These are phyloP conservation scores for Verticillium longisporum DNA, from an alignment of 2,329 filamentous ascomycete genomes.

Conservation along the genomic window DNA sequence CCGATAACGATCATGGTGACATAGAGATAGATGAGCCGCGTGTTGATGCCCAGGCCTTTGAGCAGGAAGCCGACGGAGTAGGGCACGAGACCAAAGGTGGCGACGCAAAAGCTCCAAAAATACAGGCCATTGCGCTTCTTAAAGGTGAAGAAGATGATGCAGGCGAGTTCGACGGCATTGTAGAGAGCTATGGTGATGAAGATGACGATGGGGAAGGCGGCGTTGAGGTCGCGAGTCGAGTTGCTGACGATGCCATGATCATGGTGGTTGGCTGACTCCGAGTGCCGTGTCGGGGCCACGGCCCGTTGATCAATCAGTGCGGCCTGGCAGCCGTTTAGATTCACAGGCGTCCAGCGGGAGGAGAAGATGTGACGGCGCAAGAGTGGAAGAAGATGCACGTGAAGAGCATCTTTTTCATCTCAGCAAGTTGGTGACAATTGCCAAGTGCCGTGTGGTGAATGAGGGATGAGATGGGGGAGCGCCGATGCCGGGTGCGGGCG, in stretches of 20 bases:
- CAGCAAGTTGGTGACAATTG: no score
- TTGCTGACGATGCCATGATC: slow-evolving; percentile 3
- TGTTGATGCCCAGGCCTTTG: slow-evolving; percentile 19
- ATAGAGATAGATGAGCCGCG: slow-evolving; percentile 8
- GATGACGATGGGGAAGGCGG: slow-evolving; percentile 11
- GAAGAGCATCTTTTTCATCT: not conserved
- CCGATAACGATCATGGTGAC: slow-evolving; percentile 33
- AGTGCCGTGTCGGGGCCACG: not conserved
- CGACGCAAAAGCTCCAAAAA: slow-evolving; percentile 29
- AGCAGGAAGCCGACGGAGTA: slow-evolving; percentile 38
- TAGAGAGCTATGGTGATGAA: slow-evolving; percentile 24
- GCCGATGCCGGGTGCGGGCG: not conserved
- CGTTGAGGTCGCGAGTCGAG: not conserved
- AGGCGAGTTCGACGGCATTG: slow-evolving; percentile 27
- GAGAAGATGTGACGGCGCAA: not conserved
- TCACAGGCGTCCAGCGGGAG: not conserved
- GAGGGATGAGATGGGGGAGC: no score
- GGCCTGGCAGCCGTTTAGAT: not conserved
- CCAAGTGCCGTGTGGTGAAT: no score
- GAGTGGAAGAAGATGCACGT: not conserved
- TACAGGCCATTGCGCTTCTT: slow-evolving; percentile 26
- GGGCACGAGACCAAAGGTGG: slow-evolving; percentile 24
- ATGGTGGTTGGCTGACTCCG: not conserved
- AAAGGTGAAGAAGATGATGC: slow-evolving; percentile 28
- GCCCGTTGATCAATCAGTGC: not conserved